These are phyloP conservation scores for Puccinia triticina DNA, from an alignment of 1,284 basidiomycete species.

Conservation along the genomic window DNA sequence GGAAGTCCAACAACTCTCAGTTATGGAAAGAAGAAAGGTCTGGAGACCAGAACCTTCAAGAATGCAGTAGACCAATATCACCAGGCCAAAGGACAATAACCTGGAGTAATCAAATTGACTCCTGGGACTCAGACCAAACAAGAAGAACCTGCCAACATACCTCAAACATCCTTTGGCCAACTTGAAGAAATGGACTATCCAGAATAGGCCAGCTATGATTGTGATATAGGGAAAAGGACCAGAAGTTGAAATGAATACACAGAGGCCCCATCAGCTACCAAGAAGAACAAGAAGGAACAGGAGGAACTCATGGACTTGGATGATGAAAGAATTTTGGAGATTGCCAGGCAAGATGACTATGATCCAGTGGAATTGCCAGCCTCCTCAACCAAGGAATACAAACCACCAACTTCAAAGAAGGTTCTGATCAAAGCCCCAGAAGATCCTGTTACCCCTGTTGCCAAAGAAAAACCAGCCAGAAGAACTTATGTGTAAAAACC, in stretches of 20 bases:
- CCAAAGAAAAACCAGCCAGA: background rate
- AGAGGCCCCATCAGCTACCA: background rate
- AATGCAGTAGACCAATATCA: slow-evolving; percentile 1
- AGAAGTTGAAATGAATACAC: background rate
- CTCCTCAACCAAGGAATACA: background rate
- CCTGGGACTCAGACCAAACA: background rate
- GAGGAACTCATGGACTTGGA: background rate
- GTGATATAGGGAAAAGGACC: background rate
- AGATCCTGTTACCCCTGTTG: background rate
- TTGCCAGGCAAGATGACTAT: background rate
- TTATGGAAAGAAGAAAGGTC: background rate
- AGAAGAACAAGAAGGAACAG: background rate
- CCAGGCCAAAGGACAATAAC: background rate
- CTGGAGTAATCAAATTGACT: background rate
- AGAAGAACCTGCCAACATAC: background rate
- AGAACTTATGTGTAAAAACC: background rate
- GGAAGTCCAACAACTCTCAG: background rate
- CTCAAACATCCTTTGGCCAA: background rate
- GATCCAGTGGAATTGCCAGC: background rate
- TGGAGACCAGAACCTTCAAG: slow-evolving; percentile 1
- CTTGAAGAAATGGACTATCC: background rate
- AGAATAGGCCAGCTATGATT: background rate
- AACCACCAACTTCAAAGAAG: background rate
- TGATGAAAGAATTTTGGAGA: slow-evolving; percentile 12
- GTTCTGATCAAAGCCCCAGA: background rate